Evolutionary conservation across 768 basidiomycete genomes (phyloP), one percentile per base, ranked within the genome.

Genomic region (Austroboletus eburneus): DNA sequence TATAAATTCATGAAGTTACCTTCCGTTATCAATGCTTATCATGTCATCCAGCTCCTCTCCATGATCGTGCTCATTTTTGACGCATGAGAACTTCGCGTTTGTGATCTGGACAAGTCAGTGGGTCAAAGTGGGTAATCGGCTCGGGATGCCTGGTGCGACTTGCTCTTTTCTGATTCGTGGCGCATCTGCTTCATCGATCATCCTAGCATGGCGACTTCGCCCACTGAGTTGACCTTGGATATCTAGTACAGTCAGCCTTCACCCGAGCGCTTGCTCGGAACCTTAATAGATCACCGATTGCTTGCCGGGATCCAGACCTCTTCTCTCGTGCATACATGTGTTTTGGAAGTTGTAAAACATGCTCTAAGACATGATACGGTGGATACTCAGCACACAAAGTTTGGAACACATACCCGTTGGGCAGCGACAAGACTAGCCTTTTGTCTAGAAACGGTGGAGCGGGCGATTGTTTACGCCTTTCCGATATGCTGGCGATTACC

Each of bases 401-500:
- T 22, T 37, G 45, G 46, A 35, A 40, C 12, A 80, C 85, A 46
- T 81, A 88, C 85, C 75, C 93, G 78, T 68, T 92, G 87, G 64
- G 93, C 93, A 64, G 92, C 91, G 64, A 94, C 93, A 68, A 93
- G 90, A 87, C 91, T 90, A 67, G 92, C 93, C 85, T 99, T 98
- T 81, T 99, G 96, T 77, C 96, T 96, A 67, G 95, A 88, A 67
- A 95, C 90, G 59, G 96, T 92, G 41, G 90, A 86, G 65, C 96
- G 88, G 57, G 91, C 82, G 65, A 99, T 87, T 45, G 96, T 99
- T 32, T 95, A 98, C 20, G 96, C 95, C 71, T 98, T 95, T 71
- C 96, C 96, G 62, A 99, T 98, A 67, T 97, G 95, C 68, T 91
- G 89, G 66, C 97, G 94, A 77, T 97, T 97, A 87, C 94, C 94